These are phyloP conservation scores for Mortierella sp. DNA, from an alignment of 371 early-diverging fungal genomes.

Conservation along the genomic window DNA sequence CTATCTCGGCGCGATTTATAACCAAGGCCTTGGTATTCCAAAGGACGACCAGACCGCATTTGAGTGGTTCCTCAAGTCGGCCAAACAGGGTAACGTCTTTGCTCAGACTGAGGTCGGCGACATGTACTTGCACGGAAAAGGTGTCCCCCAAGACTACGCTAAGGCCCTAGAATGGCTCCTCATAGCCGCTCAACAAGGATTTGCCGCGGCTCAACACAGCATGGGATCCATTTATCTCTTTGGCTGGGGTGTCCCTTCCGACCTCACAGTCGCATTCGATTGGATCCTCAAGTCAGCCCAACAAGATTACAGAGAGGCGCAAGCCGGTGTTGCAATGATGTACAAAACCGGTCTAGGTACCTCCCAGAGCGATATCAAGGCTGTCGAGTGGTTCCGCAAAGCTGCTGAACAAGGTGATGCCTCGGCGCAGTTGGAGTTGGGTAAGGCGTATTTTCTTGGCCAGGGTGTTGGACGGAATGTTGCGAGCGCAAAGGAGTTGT, in stretches of 20 bases:
- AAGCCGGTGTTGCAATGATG: background rate
- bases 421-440: background rate
- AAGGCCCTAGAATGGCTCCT: slow-evolving; percentile 48
- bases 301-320: background rate
- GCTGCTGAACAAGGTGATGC: background rate
- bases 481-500: background rate
- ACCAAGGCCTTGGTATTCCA: background rate
- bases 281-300: background rate
- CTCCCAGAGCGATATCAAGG: background rate
- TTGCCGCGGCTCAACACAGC: slow-evolving; percentile 57
- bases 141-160: slow-evolving; percentile 48
- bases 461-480: background rate
- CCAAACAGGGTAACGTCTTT: background rate
- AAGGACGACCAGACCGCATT: background rate
- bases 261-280: background rate
- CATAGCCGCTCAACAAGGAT: background rate
- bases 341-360: background rate
- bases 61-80: background rate
- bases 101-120: slow-evolving; percentile 41
- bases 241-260: background rate
- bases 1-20: background rate
- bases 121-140: slow-evolving; percentile 63
- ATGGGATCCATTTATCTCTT: slow-evolving; percentile 60
- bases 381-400: background rate
- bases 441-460: background rate